These are phyloP conservation scores for Chalciporus pseudorubinellus DNA, from an alignment of 768 basidiomycete species.

Conservation along the genomic window DNA sequence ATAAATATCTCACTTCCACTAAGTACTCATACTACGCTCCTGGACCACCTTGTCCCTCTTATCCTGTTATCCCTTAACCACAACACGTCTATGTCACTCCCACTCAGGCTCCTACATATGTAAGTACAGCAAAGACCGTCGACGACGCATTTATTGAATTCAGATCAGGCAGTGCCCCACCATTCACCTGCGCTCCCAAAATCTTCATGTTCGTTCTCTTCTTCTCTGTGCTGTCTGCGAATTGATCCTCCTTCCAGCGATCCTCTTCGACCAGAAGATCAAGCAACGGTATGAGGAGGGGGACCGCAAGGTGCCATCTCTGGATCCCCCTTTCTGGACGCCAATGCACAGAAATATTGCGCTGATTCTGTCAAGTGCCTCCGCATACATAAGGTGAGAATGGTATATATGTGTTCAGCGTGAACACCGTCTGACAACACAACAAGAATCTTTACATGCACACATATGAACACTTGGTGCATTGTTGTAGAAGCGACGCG, in stretches of 20 bases:
- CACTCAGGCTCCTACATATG: neutral
- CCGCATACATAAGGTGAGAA: constrained; percentile 21
- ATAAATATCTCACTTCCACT: neutral
- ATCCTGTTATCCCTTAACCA: neutral
- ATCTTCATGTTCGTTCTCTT: constrained; percentile 10
- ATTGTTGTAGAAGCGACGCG: constrained; percentile 13
- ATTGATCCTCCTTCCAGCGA: constrained; percentile 8
- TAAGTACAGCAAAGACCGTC: neutral
- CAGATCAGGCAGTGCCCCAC: neutral
- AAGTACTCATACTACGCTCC: constrained; percentile 6
- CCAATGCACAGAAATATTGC: constrained; percentile 1
- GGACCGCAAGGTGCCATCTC: constrained; percentile 1
- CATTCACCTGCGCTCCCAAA: neutral
- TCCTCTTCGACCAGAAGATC: constrained; percentile 3
- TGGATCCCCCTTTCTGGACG: neutral
- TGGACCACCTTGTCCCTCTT: neutral
- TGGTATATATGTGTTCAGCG: neutral
- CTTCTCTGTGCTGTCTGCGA: neutral
- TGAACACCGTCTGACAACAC: constrained; percentile 3
- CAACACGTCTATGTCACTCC: neutral
- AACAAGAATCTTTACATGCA: constrained; percentile 26
- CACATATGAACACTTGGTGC: constrained; percentile 21
- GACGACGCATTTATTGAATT: neutral
- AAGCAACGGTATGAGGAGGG: neutral
- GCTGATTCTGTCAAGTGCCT: constrained; percentile 6